Evolutionary conservation across 2,329 filamentous ascomycete genomes (phyloP), one percentile per base, ranked within the genome.

Genomic region (Epichloe sylvatica): DNA sequence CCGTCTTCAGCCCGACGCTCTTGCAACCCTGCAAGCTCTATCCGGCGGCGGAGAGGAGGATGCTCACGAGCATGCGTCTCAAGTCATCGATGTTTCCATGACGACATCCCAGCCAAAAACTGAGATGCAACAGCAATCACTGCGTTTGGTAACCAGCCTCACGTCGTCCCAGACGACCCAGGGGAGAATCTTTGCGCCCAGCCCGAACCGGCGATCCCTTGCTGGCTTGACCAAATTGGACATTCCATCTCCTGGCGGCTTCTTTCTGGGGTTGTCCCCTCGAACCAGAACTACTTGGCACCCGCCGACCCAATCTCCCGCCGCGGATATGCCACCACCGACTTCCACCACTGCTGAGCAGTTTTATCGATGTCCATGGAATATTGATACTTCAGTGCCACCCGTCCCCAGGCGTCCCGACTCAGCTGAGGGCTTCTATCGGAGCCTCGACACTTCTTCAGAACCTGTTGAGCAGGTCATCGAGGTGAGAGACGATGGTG

Each of bases 331-430:
- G 54, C 67, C 70, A 3, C 80, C 80, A 1, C 89, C 89, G 1
- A 91, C 87, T 0, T 95, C 91, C 1, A 87, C 88, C 33, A 89
- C 84, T n/a, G 91, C 91, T 9, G 87, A 95, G 63, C 80, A 84
- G 54, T 97, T 96, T 60, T 97, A 97, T 68, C 82, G 84, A 54
- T 76, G 84, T 30, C 89, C 90, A 3, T 96, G 89, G 83, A 75
- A 73, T 55, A 67, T 67, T 21, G 63, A 71, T 46, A 46, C 67
- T n/a, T 60, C 63, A 7, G 59, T 62, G 37, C 64, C 67, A 25
- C 63, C 65, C 3, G 56, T 69, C 3, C 64, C 66, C 8, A 60
- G 60, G 56, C 55, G 62, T 54, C 59, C 67, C 57, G 47, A 72
- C 56, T 25, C 67, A 54, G 54, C 63, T 55, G 68, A 70, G 54